Evolutionary conservation across 2,329 filamentous ascomycete genomes (phyloP), one percentile per base, ranked within the genome.

Genomic region (Pezicula radicicola): DNA sequence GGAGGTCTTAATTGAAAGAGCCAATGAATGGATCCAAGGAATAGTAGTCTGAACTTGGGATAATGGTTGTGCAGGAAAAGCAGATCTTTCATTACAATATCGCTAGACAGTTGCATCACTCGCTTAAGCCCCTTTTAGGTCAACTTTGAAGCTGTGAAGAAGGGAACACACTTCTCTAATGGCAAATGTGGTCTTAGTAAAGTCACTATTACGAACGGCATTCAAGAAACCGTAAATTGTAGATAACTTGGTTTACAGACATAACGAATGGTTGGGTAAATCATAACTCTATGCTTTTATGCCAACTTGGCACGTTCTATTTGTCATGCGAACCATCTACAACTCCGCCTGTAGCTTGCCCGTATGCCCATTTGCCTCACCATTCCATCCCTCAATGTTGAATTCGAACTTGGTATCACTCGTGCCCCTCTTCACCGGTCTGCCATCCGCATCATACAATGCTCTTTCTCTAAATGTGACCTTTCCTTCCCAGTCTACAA

Each of bases 401-500:
- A 84, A 87, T 41, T 70, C 72, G 59, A 83, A 78, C 25, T 72
- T 74, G 55, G 79, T 66, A 53, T 87, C 83, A 2, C 78, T 81
- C 51, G 78, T 62, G 0, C 80, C 81, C 19, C 75, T 73, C 19
- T 74, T 69, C 41, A 86, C 72, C 2, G 71, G 64, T 48, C 81
- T 78, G 8, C 83, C 83, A 45, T 81, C 73, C 0, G 71, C 69
- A 61, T 86, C 82, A 73, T 76, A 87, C 40, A 86, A 67, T 4
- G 81, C 77, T 35, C 83, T 72, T 68, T 87, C 83, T 28, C 74
- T 73, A 60, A 80, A 83, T 0, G 75, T 79, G 16, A 84, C 79
- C 35, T 81, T 81, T 3, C 83, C 83, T 3, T 84, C 74, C 78
- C 79, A 83, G 59, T 84, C 81, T 6, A 86, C 78, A 42, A 85